These are phyloP conservation scores for Alternaria triticimaculans DNA, from an alignment of 2,329 filamentous ascomycete species.

Conservation along the genomic window DNA sequence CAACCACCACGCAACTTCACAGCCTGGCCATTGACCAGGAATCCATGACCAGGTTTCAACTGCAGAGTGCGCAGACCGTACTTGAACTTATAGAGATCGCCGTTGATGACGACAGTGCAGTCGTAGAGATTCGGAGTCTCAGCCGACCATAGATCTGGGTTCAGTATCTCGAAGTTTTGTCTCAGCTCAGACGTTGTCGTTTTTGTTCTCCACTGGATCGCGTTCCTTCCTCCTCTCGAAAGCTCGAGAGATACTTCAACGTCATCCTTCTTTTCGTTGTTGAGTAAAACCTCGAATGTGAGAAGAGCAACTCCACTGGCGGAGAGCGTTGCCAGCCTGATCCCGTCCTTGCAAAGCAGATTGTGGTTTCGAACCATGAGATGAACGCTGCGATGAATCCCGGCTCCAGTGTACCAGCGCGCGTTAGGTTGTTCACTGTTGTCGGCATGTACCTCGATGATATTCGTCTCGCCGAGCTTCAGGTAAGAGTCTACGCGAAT, in stretches of 20 bases:
- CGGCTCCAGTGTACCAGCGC: not conserved
- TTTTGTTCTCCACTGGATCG: not conserved
- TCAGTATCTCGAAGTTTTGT: not conserved
- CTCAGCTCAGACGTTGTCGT: not conserved
- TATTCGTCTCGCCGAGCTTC: not conserved
- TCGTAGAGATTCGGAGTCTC: not conserved
- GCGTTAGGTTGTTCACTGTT: not conserved
- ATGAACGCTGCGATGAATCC: not conserved
- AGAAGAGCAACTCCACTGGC: not conserved
- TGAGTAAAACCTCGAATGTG: not conserved
- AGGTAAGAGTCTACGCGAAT: not conserved
- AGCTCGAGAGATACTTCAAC: not conserved
- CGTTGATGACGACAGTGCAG: not conserved
- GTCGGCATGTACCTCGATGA: not conserved
- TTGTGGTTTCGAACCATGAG: not conserved
- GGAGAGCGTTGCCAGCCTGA: not conserved
- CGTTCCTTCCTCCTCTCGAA: not conserved
- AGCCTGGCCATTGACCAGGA: not conserved
- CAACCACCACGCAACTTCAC: not conserved
- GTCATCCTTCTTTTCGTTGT: not conserved
- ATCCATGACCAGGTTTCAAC: not conserved
- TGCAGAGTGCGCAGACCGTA: not conserved
- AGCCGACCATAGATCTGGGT: not conserved
- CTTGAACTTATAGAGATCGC: not conserved
- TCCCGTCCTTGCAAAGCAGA: not conserved